These are phyloP conservation scores for Arabidopsis thaliana DNA, from an alignment of 345 rosid genomes.

Conservation along the genomic window TAIR10.1 NC_003075.7:14784501-14785000, in stretches of 20 bases:
- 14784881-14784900: neutral
- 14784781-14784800: neutral
- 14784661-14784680: constrained; percentile 39
- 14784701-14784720: constrained; percentile 16
- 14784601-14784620: constrained; percentile 25
- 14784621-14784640: constrained; percentile 36
- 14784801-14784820: neutral
- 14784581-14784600: neutral
- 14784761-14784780: constrained; percentile 10
- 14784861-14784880: neutral
- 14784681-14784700: constrained; percentile 31
- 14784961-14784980: neutral
- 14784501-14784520: constrained; percentile 18
- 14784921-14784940: neutral
- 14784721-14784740: neutral
- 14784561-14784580: constrained; percentile 26
- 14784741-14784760: neutral
- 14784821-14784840: neutral
- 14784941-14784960: constrained; percentile 20
- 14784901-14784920: neutral
- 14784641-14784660: constrained; percentile 24
- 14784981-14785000: neutral
- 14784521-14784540: neutral
- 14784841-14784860: neutral
- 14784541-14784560: constrained; percentile 32